Evolutionary conservation across 225 moss, liverwort and hornwort species (phyloP), one percentile per base, ranked within the genome.

Genomic region (Polytrichum formosum): DNA sequence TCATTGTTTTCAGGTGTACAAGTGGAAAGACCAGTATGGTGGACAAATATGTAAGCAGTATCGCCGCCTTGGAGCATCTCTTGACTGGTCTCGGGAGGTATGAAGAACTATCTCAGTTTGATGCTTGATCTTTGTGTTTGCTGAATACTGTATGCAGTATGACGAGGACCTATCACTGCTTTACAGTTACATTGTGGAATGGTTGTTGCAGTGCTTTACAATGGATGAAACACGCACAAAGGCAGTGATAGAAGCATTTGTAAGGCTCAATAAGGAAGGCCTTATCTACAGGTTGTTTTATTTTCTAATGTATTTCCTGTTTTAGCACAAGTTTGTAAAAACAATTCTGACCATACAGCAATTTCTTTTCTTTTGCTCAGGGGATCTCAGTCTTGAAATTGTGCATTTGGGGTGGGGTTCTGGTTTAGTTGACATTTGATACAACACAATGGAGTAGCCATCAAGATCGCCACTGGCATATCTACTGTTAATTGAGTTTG

Each of bases 71-170:
- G 97, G 97, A 75, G 86, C 91, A 69, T 97, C 96, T 19, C 80
- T 92, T 25, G 96, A 97, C 69, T 97, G 96, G 96, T 94, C 96
- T 79, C 86, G 96, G 82, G 92, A 97, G 90, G 95, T 96, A 70
- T 64, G 67, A 46, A 46, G 46, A 16, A 16, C 46, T 13, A 46
- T 46, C 46, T 46, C 46, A 46, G 46, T 28, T 63, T 28, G 25
- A 33, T 30, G 19, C 21, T 29, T 33, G 22, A 35, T 37, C 18
- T 18, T 67, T 23, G 19, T 7, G 19, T 20, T 62, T 27, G 13
- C 29, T 28, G 30, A 6, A 62, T 71, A 46, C 2, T 46, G 46
- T 16, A 16, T 13, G 13, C 4, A 46, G 16, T 2, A 46, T 46
- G 16, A 46, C 13, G 46, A 4, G 46, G 16, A 13, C 46, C 13